Evolutionary conservation across 1,284 basidiomycete species (phyloP), one percentile per base, ranked within the genome.

Genomic region (Trametes polyzona): DNA sequence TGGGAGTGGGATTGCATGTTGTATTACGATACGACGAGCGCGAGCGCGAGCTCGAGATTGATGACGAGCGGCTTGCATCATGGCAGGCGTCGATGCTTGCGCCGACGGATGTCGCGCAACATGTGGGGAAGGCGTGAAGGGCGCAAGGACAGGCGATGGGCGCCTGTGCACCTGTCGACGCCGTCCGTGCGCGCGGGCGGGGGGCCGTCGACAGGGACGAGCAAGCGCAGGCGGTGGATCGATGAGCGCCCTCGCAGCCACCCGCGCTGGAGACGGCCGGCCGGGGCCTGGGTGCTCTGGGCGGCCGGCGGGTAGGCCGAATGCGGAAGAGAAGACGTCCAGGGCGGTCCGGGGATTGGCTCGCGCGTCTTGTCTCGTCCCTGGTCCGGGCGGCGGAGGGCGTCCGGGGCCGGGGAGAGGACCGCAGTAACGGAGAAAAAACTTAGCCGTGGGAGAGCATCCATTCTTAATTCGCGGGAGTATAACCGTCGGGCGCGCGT

Each of bases 41-140:
- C n/a, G n/a, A n/a, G n/a, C n/a, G 35, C 12, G 32, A 17, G 32
- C 21, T 16, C 24, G 33, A 24, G 50, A 41, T 37, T 61, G 59
- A 61, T 48, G 52, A 53, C 39, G 44, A 27, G 21, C 37, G 24
- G 30, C 39, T n/a, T 48, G 52, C 36, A 53, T 55, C 36, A 53
- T 39, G 43, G 23, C 17, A 35, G 46, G 32, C 40, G 47, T 23
- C 40, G 49, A 50, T n/a, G n/a, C n/a, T n/a, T n/a, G n/a, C n/a
- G n/a, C 26, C 39, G 55, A 51, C 40, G 42, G 41, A 21, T 19
- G 36, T 35, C 26, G 56, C 5, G 40, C 4, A 41, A 32, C 57
- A 47, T 46, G 55, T 46, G 37, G 41, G 24, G 51, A 40, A 52
- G 24, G 52, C 53, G 56, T 58, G 52, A 61, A 41, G 52, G 40